Base-by-base conservation (phyloP, 805 yeast species). In the Millerozyma acaciae region DNA sequence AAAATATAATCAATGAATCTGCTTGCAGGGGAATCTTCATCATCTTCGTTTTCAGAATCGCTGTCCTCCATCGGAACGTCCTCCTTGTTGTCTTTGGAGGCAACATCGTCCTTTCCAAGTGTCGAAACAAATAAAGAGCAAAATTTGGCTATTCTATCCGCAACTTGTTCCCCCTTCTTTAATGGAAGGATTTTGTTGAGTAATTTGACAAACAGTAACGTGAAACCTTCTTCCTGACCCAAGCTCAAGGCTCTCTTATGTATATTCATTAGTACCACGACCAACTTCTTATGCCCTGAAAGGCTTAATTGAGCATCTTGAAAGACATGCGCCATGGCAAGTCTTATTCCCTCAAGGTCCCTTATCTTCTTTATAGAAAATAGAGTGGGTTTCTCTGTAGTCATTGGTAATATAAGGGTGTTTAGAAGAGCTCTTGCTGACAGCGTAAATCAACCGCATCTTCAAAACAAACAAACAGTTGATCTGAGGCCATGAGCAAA, bases 271-370 rank as follows among this genome's bases (percentile, higher is more conserved):
- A 88, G 51, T 5, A 83, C 70, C 7, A 78, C 74, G 5, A 80
- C 75, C 37, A 84, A 79, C 49, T 84, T 83, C 29, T 84, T 67
- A 55, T 88, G 96, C 2, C 89, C 81, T 0, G 89, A 80, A 20
- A 80, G 68, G 2, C 85, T 70, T 15, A 60, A 42, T 50, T 88
- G 97, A 0, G 93, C 84, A 36, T 81, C 90, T 49, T 84, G 90
- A 50, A 88, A 88, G 3, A 80, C 77, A 36, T 73, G 78, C 1
- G 84, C 78, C 46, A 81, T 62, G 3, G 83, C 76, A 17, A 27
- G 32, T 22, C 46, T 34, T 15, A 62, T 42, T 21, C 53, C 59
- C 10, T 50, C 57, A 2, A 50, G 38, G 8, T 43, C 38, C 2
- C 31, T 34, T n/a, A 54, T 47, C 28, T 39, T 26, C 40, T 39